A percentile compares a stretch with the other conserved stretches of the same genome.
phyloP scores from a whole-genome alignment of 2,329 filamentous ascomycete genomes.

The Cytospora chrysosperma region DNA sequence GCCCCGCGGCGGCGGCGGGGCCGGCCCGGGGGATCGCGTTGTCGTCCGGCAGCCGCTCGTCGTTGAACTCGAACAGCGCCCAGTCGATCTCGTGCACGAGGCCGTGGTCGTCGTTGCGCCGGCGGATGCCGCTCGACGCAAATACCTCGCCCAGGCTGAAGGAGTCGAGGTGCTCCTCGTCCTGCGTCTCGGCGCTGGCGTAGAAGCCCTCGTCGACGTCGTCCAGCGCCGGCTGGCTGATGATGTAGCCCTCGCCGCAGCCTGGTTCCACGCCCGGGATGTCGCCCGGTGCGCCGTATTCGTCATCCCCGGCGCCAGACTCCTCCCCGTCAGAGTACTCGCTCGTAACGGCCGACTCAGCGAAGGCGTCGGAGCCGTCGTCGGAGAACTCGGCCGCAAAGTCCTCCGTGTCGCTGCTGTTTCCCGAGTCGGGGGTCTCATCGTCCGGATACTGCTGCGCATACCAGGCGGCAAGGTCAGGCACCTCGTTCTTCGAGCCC shows the following conservation, averaged over 20 bases:
- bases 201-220: constrained; percentile 84
- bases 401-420: constrained; percentile 51
- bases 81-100: constrained; percentile 92
- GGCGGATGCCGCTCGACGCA: constrained; percentile 84
- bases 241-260: constrained; percentile 72
- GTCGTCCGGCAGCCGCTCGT: constrained; percentile 66
- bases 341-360: constrained; percentile 53
- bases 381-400: constrained; percentile 63
- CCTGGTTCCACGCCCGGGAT: constrained; percentile 74
- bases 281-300: constrained; percentile 66
- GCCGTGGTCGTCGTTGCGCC: constrained; percentile 66
- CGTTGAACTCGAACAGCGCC: constrained; percentile 81
- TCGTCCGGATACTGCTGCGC: constrained; percentile 35
- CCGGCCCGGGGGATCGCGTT: constrained; percentile 63
- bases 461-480: constrained; percentile 45
- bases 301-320: constrained; percentile 50
- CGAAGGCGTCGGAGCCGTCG: constrained; percentile 55
- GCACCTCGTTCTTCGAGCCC: constrained; percentile 30
- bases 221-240: constrained; percentile 90
- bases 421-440: constrained; percentile 37
- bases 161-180: constrained; percentile 79
- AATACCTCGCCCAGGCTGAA: constrained; percentile 82
- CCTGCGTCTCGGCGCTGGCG: constrained; percentile 65
- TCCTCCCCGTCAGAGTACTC: constrained; percentile 50
- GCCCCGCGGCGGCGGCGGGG: constrained; percentile 1